These are phyloP conservation scores for Plasmodium billcollinsi DNA, from an alignment of 169 alveolate genomes.

Conservation along the genomic window DNA sequence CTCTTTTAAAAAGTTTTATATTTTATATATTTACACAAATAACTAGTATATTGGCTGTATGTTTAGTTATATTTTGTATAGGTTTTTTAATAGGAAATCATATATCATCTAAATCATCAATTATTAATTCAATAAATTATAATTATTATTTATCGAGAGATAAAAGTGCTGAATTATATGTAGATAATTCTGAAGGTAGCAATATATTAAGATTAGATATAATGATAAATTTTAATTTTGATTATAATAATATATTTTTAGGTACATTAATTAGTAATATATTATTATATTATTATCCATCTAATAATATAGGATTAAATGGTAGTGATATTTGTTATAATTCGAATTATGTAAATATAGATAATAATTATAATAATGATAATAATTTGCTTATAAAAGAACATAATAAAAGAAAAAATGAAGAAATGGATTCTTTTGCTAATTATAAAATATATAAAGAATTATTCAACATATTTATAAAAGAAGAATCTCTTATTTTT, in stretches of 20 bases:
- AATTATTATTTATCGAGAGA: constrained; percentile 32
- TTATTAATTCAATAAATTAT: constrained; percentile 41
- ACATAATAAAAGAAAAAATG: not conserved
- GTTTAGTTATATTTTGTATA: constrained; percentile 52
- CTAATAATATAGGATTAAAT: constrained; percentile 43
- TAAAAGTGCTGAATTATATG: constrained; percentile 24
- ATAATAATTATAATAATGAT: not conserved
- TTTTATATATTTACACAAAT: constrained; percentile 68
- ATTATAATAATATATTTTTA: constrained; percentile 65
- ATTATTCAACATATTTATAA: constrained; percentile 11
- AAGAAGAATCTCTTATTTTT: constrained; percentile 68
- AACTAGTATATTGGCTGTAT: constrained; percentile 62
- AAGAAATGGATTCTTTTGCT: not conserved
- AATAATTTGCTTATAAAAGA: not conserved
- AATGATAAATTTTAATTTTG: constrained; percentile 68
- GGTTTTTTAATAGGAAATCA: constrained; percentile 73
- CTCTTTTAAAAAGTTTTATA: constrained; percentile 60
- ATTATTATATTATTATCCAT: constrained; percentile 50
- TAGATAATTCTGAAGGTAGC: not conserved
- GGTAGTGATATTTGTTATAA: constrained; percentile 28
- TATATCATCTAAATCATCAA: constrained; percentile 55
- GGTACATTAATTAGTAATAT: constrained; percentile 57
- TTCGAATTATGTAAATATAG: not conserved
- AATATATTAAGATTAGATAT: constrained; percentile 16
- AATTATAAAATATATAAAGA: not conserved